phyloP scores from a whole-genome alignment of 108 stramenopile species.

The Conticribra weissflogii region DNA sequence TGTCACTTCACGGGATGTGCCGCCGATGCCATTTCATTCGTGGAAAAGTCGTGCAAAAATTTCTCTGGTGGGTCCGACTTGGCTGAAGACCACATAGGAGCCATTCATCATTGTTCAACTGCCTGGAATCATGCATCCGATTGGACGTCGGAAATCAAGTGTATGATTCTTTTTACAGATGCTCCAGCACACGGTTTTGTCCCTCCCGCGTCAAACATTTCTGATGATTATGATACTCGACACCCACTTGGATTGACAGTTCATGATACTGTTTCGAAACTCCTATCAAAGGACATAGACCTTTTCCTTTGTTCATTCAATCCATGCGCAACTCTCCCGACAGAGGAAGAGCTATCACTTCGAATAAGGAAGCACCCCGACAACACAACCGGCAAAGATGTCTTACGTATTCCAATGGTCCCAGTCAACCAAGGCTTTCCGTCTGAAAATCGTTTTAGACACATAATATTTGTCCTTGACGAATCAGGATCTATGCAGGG shows the following conservation, averaged over 20 bases:
- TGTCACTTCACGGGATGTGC: constrained; percentile 53
- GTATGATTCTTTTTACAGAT: constrained; percentile 58
- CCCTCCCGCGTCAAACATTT: constrained; percentile 17
- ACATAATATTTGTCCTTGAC: constrained; percentile 67
- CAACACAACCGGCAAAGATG: constrained; percentile 35
- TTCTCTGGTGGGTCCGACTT: constrained; percentile 58
- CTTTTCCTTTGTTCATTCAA: constrained; percentile 69
- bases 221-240: constrained; percentile 46
- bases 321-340: constrained; percentile 48
- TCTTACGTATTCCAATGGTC: constrained; percentile 52
- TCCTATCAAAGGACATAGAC: constrained; percentile 53
- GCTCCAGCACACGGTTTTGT: constrained; percentile 61
- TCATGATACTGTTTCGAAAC: constrained; percentile 30
- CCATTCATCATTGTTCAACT: constrained; percentile 45
- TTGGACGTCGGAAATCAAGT: constrained; percentile 59
- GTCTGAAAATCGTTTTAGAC: constrained; percentile 19
- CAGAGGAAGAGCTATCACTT: constrained; percentile 48
- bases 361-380: constrained; percentile 39
- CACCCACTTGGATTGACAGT: constrained; percentile 56
- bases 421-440: constrained; percentile 13
- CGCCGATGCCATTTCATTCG: constrained; percentile 14
- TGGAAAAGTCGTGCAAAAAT: constrained; percentile 13
- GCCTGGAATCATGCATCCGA: constrained; percentile 42
- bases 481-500: constrained; percentile 56
- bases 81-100: constrained; percentile 62